These are phyloP conservation scores for Oenanthe javanica DNA, from an alignment of 140 eudicot genomes.

Conservation along the genomic window DNA sequence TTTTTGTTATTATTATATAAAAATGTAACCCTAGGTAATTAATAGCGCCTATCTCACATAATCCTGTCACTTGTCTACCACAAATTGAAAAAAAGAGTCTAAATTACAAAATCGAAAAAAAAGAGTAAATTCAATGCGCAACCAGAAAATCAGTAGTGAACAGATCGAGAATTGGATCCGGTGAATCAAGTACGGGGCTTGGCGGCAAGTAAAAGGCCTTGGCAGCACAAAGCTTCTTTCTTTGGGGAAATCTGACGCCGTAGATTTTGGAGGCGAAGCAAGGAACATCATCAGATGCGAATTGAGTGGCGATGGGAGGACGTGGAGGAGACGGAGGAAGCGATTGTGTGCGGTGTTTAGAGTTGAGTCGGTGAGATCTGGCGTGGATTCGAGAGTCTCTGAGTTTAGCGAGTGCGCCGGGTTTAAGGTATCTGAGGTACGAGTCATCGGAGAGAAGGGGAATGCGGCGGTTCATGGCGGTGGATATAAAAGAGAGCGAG, in stretches of 20 bases:
- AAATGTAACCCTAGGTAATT: constrained; percentile 1
- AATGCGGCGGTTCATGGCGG: constrained; percentile 33
- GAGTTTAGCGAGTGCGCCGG: constrained; percentile 64
- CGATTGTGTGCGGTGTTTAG: constrained; percentile 13
- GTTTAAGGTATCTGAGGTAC: constrained; percentile 49
- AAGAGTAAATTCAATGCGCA: constrained; percentile 31
- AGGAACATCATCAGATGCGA: constrained; percentile 13
- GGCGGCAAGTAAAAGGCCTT: constrained; percentile 26
- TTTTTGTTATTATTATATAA: neutral
- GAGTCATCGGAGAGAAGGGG: constrained; percentile 17
- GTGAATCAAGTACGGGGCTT: constrained; percentile 15
- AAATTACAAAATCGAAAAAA: neutral
- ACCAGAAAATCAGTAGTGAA: constrained; percentile 31
- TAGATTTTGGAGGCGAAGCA: constrained; percentile 25
- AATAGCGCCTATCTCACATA: neutral
- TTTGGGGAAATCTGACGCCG: constrained; percentile 43
- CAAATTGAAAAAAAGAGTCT: neutral
- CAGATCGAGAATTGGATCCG: constrained; percentile 38
- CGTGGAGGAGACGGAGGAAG: constrained; percentile 9
- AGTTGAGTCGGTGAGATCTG: constrained; percentile 25
- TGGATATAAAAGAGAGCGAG: too few species aligned
- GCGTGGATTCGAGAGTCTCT: constrained; percentile 47
- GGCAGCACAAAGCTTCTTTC: constrained; percentile 48
- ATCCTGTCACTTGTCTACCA: neutral
- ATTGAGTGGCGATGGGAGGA: neutral